Base-by-base conservation (phyloP, 1,284 basidiomycete genomes). In the Irpex lacteus region DNA sequence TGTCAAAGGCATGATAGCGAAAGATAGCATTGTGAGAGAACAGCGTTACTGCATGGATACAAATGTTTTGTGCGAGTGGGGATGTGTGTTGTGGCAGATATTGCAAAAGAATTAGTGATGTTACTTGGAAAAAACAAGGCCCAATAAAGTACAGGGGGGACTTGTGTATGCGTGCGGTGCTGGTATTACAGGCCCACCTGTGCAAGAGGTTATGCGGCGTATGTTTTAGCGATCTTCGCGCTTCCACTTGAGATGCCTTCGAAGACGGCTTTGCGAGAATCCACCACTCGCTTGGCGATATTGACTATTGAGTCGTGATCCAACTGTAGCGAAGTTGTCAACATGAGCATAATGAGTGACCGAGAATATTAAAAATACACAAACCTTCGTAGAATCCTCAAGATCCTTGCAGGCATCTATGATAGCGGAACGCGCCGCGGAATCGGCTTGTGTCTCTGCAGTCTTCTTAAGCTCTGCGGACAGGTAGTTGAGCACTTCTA, bases 191-290 rank as follows among this genome's bases (percentile, higher is more conserved):
- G n/a, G 15, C 19, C 13, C 3, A n/a, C 21, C 15, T 53, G 52
- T 36, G 54, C 8, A 3, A 55, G 21, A 47, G 34, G 44, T 52
- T 49, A 52, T 34, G 58, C 73, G 59, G 74, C 74, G 64, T 88
- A 82, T 18, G 77, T 77, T 47, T 81, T 78, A 70, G 79, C 81
- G 50, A 90, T 72, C 59, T 85, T 85, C 36, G 73, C 71, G 62
- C 90, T 80, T 32, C 91, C 90, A 72, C 89, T 91, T 21, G 84
- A 86, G 54, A 88, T 77, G 38, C 90, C 90, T 63, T 90, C 90
- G n/a, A 86, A 73, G 5, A 88, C 81, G 73, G 86, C 90, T 73
- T 85, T 90, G 49, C 87, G 85, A 1, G 90, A 78, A 50, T 92
- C 91, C 0, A 80, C 82, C 40, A 89, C 74, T 69, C 80, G 88